Percentiles rank a stretch among this genome's conserved stretches.
Evolutionary conservation across 805 yeast genomes (phyloP).

Genomic region (Ogataea degrootiae): DNA sequence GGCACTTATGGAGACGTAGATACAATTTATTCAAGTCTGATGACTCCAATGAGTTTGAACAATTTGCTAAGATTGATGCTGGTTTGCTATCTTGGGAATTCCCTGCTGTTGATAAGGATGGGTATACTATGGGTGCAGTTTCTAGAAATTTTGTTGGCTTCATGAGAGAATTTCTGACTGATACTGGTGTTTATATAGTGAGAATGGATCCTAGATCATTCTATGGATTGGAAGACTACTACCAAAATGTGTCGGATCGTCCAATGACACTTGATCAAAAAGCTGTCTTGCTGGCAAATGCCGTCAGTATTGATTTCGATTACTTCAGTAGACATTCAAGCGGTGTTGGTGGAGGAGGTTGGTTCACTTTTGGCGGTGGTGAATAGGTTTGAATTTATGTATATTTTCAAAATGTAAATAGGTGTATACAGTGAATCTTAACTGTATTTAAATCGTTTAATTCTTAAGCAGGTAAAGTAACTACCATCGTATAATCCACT

Average conservation of each 20-base stretch:
- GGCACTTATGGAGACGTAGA: constrained; percentile 92
- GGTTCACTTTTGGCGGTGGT: not conserved
- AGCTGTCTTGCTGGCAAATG: constrained; percentile 80
- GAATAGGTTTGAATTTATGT: too few species aligned
- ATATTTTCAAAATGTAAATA: too few species aligned
- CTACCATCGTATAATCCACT: too few species aligned
- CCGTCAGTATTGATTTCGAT: constrained; percentile 91
- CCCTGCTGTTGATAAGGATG: constrained; percentile 59
- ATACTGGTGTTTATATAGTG: constrained; percentile 86
- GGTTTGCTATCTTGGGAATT: constrained; percentile 85
- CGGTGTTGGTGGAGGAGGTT: constrained; percentile 41
- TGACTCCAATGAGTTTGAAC: constrained; percentile 44
- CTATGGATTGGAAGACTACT: constrained; percentile 48
- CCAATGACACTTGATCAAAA: constrained; percentile 71
- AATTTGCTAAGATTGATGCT: constrained; percentile 84
- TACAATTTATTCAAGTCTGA: constrained; percentile 67
- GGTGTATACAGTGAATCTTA: too few species aligned
- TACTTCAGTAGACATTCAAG: constrained; percentile 91
- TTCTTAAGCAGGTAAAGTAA: too few species aligned
- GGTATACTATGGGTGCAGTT: constrained; percentile 64
- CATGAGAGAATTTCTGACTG: constrained; percentile 89
- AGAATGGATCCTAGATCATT: constrained; percentile 76
- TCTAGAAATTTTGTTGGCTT: constrained; percentile 95
- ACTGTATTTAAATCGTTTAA: too few species aligned
- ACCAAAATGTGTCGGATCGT: constrained; percentile 36